Base-by-base conservation (phyloP, 2,329 filamentous ascomycete species). In the Pochonia chlamydosporia region DNA sequence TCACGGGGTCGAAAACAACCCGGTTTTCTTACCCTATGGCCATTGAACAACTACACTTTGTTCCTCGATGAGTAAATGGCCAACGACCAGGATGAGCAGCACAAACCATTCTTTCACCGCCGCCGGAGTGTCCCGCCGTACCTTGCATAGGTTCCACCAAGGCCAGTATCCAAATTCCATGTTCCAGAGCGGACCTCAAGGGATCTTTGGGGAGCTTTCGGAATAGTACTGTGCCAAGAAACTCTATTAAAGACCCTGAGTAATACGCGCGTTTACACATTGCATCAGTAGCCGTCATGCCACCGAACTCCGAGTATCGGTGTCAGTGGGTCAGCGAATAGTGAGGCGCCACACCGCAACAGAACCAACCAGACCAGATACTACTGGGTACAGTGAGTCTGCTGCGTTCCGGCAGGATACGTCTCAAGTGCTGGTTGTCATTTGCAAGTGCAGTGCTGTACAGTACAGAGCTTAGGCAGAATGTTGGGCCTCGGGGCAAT, bases 281-380 rank as follows among this genome's bases (percentile, higher is more conserved):
- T n/a, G n/a, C n/a, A 36, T 23, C 20, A 4, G 25, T 31, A 14
- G 25, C 43, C 25, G 23, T 28, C n/a, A 39, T 21, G 11, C 16
- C 16, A 28, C 31, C 18, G 20, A 14, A 18, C n/a, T 37, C 24
- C 31, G 24, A 39, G n/a, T 11, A 24, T 9, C 4, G 14, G 20
- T 24, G 31, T 26, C 23, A 28, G 13, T 21, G 10, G 6, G 40
- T 33, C 40, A 16, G 18, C 44, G 44, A 25, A 46, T 46, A 16
- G 44, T 28, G 20, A 26, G 18, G 37, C 44, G 44, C 44, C 36
- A 46, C 44, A 45, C 35, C 18, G 5, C 33, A 21, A n/a, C 21
- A 45, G 43, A 5, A 36, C 16, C n/a, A n/a, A n/a, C 28, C 11
- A 23, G 20, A 30, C 11, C n/a, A 18, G 3, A 5, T 20, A 25